Evolutionary conservation across 352 stramenopile genomes (phyloP).

Genomic region (Phytopythium montanum): DNA sequence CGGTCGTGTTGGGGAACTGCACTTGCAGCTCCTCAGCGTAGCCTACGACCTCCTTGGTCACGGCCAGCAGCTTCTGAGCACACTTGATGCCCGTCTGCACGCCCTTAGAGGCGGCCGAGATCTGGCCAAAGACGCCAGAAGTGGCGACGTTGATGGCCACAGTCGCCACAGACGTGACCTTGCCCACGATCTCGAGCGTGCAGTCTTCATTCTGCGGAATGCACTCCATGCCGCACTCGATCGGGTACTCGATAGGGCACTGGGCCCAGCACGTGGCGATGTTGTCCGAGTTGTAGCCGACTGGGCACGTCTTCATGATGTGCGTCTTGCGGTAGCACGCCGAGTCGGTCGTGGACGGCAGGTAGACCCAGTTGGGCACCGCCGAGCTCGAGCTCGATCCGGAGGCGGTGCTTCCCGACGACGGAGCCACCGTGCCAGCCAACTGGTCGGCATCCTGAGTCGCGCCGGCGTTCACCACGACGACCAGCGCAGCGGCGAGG

Average conservation of each 20-base stretch:
- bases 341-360: constrained; percentile 16
- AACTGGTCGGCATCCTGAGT: not conserved
- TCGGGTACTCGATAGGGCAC: constrained; percentile 68
- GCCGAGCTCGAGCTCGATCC: not conserved
- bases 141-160: constrained; percentile 48
- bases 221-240: constrained; percentile 66
- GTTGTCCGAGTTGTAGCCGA: constrained; percentile 47
- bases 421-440: constrained; percentile 3
- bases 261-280: constrained; percentile 56
- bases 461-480: not conserved
- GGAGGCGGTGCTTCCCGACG: not conserved
- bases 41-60: constrained; percentile 37
- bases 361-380: constrained; percentile 31
- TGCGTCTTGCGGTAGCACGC: constrained; percentile 55
- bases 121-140: constrained; percentile 46
- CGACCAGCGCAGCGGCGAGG: not conserved
- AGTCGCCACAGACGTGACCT: constrained; percentile 43
- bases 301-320: constrained; percentile 27
- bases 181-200: constrained; percentile 39
- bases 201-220: constrained; percentile 69
- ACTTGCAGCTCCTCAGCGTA: constrained; percentile 37
- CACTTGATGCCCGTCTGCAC: constrained; percentile 48
- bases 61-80: constrained; percentile 40
- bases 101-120: constrained; percentile 33
- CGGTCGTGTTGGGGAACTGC: constrained; percentile 36